Base-by-base conservation (phyloP, 2,329 filamentous ascomycete species). In the Monilinia aucupariae region DNA sequence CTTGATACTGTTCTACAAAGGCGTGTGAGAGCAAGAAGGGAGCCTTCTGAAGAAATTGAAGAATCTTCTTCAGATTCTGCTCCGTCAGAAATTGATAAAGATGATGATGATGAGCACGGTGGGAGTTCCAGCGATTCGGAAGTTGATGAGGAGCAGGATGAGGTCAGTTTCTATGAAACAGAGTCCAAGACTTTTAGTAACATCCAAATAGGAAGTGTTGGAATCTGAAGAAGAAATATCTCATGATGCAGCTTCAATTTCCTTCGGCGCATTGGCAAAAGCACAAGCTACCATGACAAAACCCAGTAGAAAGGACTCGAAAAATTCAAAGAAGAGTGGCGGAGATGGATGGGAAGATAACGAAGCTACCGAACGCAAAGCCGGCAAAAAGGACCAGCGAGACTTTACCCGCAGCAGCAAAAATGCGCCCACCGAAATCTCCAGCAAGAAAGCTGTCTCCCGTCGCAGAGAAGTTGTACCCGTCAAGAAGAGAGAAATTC, bases 201-300 rank as follows among this genome's bases (percentile, higher is more conserved):
- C 48, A 58, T 60, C 68, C 37, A 32, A 69, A 65, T 65, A 65
- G 15, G 62, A 58, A 27, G 63, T 61, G 37, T 67, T 69, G 5
- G 64, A 67, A 17, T 59, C 67, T 39, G 67, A 68, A 62, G 58
- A 62, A 10, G 51, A 49, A 49, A 10, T 49, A 32, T 56, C 64
- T 6, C 67, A 70, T 48, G 70, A 71, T 54, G 76, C 81, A 51
- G 78, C 83, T 10, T 79, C 81, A 65, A 85, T 97, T 68, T 94
- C 92, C 30, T 97, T 97, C 72, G 92, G 92, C 66, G 90, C 90
- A n/a, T 80, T 97, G 48, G 91, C 90, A 67, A 90, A 91, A 79
- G 92, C 92, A 1, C 91, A 96, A 78, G 87, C 87, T 47, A 83
- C 85, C 0, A 76, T 96, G 59, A 73, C 64, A 63, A 67, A 64